A percentile compares a stretch with the other conserved stretches of the same genome.
Conservation (phyloP, 495 filamentous ascomycete genomes). For the Usnea hakonensis region DNA sequence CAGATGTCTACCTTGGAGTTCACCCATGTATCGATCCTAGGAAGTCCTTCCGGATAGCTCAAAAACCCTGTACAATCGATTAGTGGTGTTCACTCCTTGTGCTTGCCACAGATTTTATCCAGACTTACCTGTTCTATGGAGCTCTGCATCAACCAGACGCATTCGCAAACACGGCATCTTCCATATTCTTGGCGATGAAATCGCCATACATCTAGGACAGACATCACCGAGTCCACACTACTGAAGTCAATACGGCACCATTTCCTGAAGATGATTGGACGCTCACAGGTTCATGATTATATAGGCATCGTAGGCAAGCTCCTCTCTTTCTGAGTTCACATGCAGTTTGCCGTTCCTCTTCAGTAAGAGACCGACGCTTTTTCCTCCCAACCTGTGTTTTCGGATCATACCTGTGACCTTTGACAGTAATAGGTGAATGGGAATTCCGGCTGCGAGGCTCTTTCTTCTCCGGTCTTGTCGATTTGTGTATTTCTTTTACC, state of each 20-base stretch:
- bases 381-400: not conserved
- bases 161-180: not conserved
- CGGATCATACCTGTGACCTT: too few species aligned
- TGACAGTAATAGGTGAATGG: too few species aligned
- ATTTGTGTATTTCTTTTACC: too few species aligned
- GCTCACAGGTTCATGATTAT: not conserved
- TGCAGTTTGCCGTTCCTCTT: not conserved
- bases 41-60: not conserved
- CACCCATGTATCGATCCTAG: not conserved
- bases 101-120: too few species aligned
- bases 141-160: not conserved
- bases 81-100: not conserved
- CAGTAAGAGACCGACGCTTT: not conserved
- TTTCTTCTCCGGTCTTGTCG: too few species aligned
- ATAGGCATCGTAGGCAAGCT: not conserved
- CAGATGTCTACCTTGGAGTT: not conserved
- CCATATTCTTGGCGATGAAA: not conserved
- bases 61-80: not conserved
- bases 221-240: not conserved
- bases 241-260: not conserved
- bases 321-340: not conserved
- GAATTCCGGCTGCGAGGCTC: too few species aligned
- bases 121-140: slow-evolving; percentile 5
- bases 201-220: not conserved
- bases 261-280: not conserved